phyloP scores from a whole-genome alignment of 208 protist species.

The Histomonas meleagridis region DNA sequence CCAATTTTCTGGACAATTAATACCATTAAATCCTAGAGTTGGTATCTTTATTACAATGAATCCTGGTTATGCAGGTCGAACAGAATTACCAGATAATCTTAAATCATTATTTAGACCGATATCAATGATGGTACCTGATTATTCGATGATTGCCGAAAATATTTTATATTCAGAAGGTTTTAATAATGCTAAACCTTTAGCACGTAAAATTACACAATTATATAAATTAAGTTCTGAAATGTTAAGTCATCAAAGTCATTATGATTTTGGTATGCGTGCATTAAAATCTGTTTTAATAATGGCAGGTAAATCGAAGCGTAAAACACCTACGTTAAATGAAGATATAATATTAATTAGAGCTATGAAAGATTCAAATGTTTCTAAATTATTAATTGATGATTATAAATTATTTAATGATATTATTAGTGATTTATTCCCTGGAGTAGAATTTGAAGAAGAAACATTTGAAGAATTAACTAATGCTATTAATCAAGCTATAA shows the following conservation, averaged over 20 bases:
- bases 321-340: slow-evolving; percentile 70
- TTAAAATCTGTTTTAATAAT: slow-evolving; percentile 90
- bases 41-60: slow-evolving; percentile 98
- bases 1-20: slow-evolving; percentile 73
- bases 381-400: slow-evolving; percentile 78
- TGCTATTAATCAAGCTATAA: slow-evolving; percentile 44
- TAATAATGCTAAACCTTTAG: slow-evolving; percentile 51
- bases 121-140: slow-evolving; percentile 86
- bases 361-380: slow-evolving; percentile 81
- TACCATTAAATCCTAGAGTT: slow-evolving; percentile 74
- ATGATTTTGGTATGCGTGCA: slow-evolving; percentile 93
- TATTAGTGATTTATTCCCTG: slow-evolving; percentile 86
- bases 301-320: slow-evolving; percentile 76
- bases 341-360: slow-evolving; percentile 78
- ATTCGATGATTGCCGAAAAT: slow-evolving; percentile 91
- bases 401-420: slow-evolving; percentile 77
- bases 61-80: slow-evolving; percentile 91
- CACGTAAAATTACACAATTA: slow-evolving; percentile 75
- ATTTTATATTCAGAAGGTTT: slow-evolving; percentile 90
- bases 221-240: slow-evolving; percentile 88
- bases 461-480: slow-evolving; percentile 74
- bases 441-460: slow-evolving; percentile 64
- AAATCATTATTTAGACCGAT: slow-evolving; percentile 89
- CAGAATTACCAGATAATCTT: slow-evolving; percentile 90
- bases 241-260: slow-evolving; percentile 77